Evolutionary conservation across 768 basidiomycete species (phyloP), one percentile per base, ranked within the genome.

Genomic region (Baorangia bicolor): DNA sequence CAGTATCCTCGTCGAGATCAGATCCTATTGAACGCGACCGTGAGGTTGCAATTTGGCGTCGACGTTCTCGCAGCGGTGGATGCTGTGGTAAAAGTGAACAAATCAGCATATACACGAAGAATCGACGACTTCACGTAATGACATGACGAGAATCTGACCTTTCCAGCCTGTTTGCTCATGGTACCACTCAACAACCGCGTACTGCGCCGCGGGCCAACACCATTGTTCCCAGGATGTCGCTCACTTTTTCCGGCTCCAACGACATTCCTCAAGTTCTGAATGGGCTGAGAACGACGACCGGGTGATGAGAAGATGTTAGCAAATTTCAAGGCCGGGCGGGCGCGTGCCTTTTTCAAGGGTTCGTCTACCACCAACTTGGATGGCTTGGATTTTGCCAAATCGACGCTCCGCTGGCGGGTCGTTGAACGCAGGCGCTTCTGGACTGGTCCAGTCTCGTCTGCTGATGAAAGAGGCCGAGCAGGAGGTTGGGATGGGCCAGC

Each of bases 321-420:
- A 86, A 87, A 83, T 78, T 82, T 85, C 82, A 88, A 81, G 81
- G 85, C 87, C 86, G 85, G 86, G 85, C 86, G 87, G 81, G 84
- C 84, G 86, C 88, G 84, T 89, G 86, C 90, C 89, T 92, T 91
- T 88, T 89, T 90, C 80, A 81, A 77, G 72, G 84, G 82, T 73
- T 88, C 86, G 75, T 87, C 86, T 65, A 79, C 72, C 68, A 75
- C 75, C 64, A 80, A 71, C 78, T 87, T 90, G 68, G 77, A 79
- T 61, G 80, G 72, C 71, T 86, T 86, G 49, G 78, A 70, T 71
- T 83, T 85, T 58, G 75, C 71, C 63, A 67, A 44, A 68, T 76
- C 76, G 53, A 74, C 71, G 69, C 81, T 79, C 58, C 77, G 73
- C 59, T 83, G 82, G 56, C 79, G 81, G 14, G 76, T 73, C 51